Evolutionary conservation across 768 basidiomycete species (phyloP), one percentile per base, ranked within the genome.

Genomic region (Termitomyces sp.): DNA sequence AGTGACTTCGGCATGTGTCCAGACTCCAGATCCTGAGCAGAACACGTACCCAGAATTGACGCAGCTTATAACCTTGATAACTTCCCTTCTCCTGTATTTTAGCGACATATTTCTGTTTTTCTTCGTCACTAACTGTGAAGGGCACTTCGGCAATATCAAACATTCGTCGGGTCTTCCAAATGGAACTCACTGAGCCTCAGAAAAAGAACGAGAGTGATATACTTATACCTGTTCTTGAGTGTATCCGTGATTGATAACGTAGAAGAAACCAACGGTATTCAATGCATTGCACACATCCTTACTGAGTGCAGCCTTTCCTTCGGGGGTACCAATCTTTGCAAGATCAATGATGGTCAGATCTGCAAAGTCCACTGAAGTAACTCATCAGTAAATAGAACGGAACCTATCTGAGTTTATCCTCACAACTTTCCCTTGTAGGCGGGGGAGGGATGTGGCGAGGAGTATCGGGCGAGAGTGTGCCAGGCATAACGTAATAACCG

Each of bases 331-430:
- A 1, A 72, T 73, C 48, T 71, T 71, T 5, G 81, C 71, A 13
- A 86, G 64, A 59, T 85, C 83, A 55, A 86, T 76, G 55, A 80
- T 73, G 0, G 80, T 72, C 18, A 86, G 75, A 42, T 83, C 79
- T 0, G 80, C 84, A 49, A 65, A 72, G 55, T 73, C 73, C 60
- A 74, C 68, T 72, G 40, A 18, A 24, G 14, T 18, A 2, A 4
- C 7, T 22, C 1, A 30, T 57, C 18, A 62, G 50, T 14, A 9
- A 5, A 39, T 20, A 4, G 6, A 22, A 4, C 0, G n/a, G 10
- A 14, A 22, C 2, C 36, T 3, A 13, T 12, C 42, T n/a, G 9
- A 33, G 7, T 33, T 8, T 13, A 43, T 14, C 20, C 54, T 34
- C 48, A 58, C 59, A 39, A 24, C 63, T 45, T 46, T 58, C 60